Conservation (phyloP, 495 filamentous ascomycete species). For the Penicillium canescens region DNA sequence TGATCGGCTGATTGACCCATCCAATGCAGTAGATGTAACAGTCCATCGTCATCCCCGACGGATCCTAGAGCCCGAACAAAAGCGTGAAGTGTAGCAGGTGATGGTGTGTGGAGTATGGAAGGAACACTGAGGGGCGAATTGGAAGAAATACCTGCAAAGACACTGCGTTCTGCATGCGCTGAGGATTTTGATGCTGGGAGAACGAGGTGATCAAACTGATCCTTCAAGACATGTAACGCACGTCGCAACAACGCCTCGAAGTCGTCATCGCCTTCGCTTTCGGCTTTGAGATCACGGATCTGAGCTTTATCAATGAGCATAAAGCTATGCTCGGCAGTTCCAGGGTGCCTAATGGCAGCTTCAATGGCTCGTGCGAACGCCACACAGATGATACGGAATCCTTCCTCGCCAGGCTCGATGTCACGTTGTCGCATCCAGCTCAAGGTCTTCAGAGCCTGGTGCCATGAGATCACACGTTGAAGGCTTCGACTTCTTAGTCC, state of each 20-base stretch:
- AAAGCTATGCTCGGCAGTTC: constrained; percentile 26
- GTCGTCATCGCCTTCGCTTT: constrained; percentile 10
- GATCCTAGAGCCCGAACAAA: constrained; percentile 55
- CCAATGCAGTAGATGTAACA: constrained; percentile 53
- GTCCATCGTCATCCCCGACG: constrained; percentile 47
- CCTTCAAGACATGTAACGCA: constrained; percentile 36
- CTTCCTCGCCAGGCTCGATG: constrained; percentile 40
- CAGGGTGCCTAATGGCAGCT: constrained; percentile 26
- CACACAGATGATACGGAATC: constrained; percentile 47
- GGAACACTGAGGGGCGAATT: constrained; percentile 27
- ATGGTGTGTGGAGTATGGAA: constrained; percentile 40
- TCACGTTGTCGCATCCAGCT: constrained; percentile 40
- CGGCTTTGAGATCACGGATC: constrained; percentile 4
- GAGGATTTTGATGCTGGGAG: constrained; percentile 27
- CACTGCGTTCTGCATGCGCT: constrained; percentile 22
- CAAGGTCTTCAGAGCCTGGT: constrained; percentile 33
- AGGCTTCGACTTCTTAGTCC: constrained; percentile 19
- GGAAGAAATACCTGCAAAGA: constrained; percentile 10
- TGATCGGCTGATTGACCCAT: constrained; percentile 44
- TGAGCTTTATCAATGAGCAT: constrained; percentile 15
- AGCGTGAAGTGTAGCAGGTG: constrained; percentile 48
- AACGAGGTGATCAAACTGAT: constrained; percentile 40
- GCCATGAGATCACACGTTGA: constrained; percentile 44
- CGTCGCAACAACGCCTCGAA: constrained; percentile 33
- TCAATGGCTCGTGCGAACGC: constrained; percentile 43